phyloP scores from a whole-genome alignment of 2,329 filamentous ascomycete species.

The Geosmithia putterillii region DNA sequence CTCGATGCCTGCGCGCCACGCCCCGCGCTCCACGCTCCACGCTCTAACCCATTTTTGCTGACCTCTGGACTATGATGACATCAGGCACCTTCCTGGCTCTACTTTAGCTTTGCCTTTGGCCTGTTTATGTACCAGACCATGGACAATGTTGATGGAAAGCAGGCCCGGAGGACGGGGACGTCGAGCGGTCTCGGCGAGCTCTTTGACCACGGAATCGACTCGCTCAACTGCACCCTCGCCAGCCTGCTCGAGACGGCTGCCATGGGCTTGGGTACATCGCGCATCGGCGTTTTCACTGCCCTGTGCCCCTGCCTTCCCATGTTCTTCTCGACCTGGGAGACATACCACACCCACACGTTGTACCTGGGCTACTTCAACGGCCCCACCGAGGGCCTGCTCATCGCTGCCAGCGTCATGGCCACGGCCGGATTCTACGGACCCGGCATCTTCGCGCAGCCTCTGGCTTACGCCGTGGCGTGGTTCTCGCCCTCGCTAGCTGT shows the following conservation, averaged over 20 bases:
- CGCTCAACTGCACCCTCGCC: conserved; percentile 88
- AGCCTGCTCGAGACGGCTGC: conserved; percentile 85
- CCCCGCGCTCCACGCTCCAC: too few relatives aligned
- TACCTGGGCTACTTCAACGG: conserved; percentile 97
- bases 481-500: conserved; percentile 36
- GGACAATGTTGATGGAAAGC: conserved; percentile 98
- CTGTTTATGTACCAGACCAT: conserved; percentile 99
- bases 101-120: conserved; percentile 89
- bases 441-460: conserved; percentile 68
- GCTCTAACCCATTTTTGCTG: too few relatives aligned
- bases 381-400: conserved; percentile 85
- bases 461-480: conserved; percentile 55
- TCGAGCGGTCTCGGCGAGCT: conserved; percentile 91
- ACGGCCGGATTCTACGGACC: conserved; percentile 81
- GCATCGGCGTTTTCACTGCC: conserved; percentile 80
- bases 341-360: conserved; percentile 93
- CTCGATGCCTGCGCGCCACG: too few relatives aligned
- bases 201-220: conserved; percentile 98
- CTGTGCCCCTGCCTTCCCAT: conserved; percentile 87
- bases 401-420: conserved; percentile 78
- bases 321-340: conserved; percentile 99
- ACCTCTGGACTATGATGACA: conserved; percentile 3
- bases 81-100: conserved; percentile 79
- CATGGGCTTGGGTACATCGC: conserved; percentile 79
- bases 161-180: conserved; percentile 86